Evolutionary conservation across 2,329 filamentous ascomycete species (phyloP).

Genomic region (Fusarium hostae): DNA sequence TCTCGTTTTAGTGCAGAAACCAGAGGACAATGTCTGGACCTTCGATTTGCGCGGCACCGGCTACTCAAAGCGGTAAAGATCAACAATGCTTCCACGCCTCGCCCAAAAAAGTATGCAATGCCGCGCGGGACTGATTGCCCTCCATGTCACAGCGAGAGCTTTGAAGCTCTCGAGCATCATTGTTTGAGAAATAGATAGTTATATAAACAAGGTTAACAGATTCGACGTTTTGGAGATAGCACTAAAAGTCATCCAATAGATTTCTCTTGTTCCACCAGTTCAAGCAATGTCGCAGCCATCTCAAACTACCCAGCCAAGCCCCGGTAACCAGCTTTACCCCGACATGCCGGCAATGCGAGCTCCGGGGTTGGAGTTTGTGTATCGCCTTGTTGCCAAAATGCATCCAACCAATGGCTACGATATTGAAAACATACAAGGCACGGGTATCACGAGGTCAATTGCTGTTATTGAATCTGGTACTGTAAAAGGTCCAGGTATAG

Average conservation of each 20-base stretch:
- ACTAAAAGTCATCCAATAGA: background rate
- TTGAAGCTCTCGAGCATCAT: background rate
- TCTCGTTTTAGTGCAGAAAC: background rate
- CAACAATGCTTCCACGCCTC: accelerated
- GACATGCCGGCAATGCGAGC: background rate
- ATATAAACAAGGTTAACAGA: background rate
- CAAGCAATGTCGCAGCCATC: background rate
- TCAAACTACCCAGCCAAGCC: background rate
- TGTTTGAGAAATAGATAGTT: background rate
- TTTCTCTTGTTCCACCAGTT: accelerated
- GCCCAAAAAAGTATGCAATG: background rate
- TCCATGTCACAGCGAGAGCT: background rate
- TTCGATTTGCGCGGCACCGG: background rate
- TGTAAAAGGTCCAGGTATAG: background rate
- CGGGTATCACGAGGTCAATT: background rate
- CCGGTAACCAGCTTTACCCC: background rate
- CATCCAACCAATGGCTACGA: background rate
- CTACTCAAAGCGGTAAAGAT: background rate
- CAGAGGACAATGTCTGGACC: background rate
- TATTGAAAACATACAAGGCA: background rate
- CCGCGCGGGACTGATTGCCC: background rate
- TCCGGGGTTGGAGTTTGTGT: background rate
- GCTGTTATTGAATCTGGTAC: background rate
- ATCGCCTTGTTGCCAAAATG: background rate
- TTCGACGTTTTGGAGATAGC: background rate